These are phyloP conservation scores for Prunus fruticosa DNA, from an alignment of 306 rosid species.

Conservation along the genomic window DNA sequence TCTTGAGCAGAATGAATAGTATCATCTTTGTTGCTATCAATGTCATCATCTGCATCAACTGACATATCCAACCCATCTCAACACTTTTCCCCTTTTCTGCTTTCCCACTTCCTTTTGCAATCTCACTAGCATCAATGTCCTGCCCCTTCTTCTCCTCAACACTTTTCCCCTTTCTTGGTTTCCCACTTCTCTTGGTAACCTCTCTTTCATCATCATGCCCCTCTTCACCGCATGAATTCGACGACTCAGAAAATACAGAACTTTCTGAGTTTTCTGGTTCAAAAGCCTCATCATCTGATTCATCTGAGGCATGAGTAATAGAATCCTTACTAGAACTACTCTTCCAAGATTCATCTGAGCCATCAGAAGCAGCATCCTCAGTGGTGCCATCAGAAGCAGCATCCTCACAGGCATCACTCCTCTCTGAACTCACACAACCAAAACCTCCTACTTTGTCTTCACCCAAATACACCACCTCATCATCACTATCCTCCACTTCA, in stretches of 20 bases:
- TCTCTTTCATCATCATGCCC: not conserved
- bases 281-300: not conserved
- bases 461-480: slow-evolving; percentile 8
- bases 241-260: not conserved
- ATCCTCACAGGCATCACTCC: not conserved
- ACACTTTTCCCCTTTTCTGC: too few relatives aligned
- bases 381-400: not conserved
- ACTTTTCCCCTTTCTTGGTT: not conserved
- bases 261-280: not conserved
- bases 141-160: not conserved
- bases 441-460: slow-evolving; percentile 4
- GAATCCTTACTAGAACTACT: not conserved
- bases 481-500: slow-evolving; percentile 4
- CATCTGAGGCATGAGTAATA: too few relatives aligned
- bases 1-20: not conserved
- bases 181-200: not conserved
- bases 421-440: too few relatives aligned
- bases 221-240: not conserved
- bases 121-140: not conserved
- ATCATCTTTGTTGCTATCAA: not conserved
- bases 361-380: not conserved
- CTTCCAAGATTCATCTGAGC: not conserved
- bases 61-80: slow-evolving; percentile 23
- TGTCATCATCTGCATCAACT: not conserved
- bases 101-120: slow-evolving; percentile 1